Percentiles rank a stretch among this genome's conserved stretches.
phyloP scores from a whole-genome alignment of 495 filamentous ascomycete species.

The Platismatia glauca region DNA sequence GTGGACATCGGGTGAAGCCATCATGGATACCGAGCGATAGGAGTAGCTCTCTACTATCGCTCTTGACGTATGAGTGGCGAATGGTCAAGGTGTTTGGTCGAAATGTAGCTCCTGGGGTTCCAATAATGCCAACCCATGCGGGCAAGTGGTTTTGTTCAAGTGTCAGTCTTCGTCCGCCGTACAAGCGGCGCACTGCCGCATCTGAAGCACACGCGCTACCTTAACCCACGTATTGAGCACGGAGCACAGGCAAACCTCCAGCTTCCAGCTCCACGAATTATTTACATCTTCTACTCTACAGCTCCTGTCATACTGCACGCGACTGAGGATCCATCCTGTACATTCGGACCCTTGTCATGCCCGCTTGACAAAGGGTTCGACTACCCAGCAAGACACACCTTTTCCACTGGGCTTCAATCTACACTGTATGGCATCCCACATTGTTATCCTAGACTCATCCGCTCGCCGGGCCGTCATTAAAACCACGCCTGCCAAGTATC shows the following conservation, averaged over 20 bases:
- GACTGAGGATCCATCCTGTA: neutral
- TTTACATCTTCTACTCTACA: neutral
- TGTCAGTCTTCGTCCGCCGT: too few relatives aligned
- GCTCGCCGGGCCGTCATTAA: constrained; percentile 69
- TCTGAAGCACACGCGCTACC: too few relatives aligned
- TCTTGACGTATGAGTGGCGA: constrained; percentile 7
- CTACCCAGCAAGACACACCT: too few relatives aligned
- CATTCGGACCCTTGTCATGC: neutral
- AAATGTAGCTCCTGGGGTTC: too few relatives aligned
- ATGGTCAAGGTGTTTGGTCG: neutral
- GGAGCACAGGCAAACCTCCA: neutral
- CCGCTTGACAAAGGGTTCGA: neutral
- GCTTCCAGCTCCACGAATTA: neutral
- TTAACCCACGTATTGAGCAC: too few relatives aligned
- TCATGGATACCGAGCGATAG: constrained; percentile 60
- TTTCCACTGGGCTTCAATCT: neutral
- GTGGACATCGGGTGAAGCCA: constrained; percentile 83
- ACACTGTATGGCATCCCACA: constrained; percentile 68
- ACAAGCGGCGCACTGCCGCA: neutral
- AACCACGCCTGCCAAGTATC: constrained; percentile 65
- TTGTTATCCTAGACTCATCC: constrained; percentile 75
- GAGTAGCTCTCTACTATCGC: constrained; percentile 99
- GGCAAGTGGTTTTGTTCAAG: too few relatives aligned
- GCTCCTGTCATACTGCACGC: neutral
- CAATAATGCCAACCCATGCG: too few relatives aligned